Evolutionary conservation across 2,329 filamentous ascomycete species (phyloP).

Genomic region (Neospermospora avenae): DNA sequence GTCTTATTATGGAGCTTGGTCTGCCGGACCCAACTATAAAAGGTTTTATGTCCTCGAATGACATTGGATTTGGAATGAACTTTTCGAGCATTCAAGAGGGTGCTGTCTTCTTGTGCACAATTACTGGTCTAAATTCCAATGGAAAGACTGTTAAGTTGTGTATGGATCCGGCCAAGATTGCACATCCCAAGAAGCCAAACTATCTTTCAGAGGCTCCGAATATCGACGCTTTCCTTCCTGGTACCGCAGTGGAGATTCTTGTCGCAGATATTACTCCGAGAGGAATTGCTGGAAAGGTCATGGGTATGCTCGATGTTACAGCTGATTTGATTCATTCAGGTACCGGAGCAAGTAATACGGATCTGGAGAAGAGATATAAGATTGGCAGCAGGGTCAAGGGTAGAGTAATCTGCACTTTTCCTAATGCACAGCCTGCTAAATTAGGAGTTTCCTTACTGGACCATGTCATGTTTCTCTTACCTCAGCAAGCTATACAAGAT

Average conservation of each 20-base stretch:
- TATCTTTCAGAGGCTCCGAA: constrained; percentile 74
- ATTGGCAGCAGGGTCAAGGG: constrained; percentile 80
- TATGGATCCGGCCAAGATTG: constrained; percentile 66
- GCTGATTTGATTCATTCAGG: constrained; percentile 90
- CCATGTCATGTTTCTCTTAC: constrained; percentile 67
- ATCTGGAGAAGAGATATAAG: constrained; percentile 76
- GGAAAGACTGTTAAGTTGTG: constrained; percentile 87
- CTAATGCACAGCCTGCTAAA: constrained; percentile 73
- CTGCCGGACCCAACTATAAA: constrained; percentile 64
- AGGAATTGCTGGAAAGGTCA: constrained; percentile 84
- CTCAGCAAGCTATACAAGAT: constrained; percentile 43
- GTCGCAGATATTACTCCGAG: constrained; percentile 70
- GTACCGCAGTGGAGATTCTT: constrained; percentile 83
- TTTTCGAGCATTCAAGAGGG: constrained; percentile 74
- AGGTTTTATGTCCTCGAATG: constrained; percentile 83
- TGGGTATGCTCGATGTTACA: constrained; percentile 87
- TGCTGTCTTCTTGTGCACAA: constrained; percentile 77
- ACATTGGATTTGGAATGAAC: constrained; percentile 65
- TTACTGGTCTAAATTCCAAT: constrained; percentile 70
- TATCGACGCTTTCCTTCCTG: constrained; percentile 86
- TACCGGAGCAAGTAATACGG: constrained; percentile 62
- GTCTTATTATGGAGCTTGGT: constrained; percentile 88
- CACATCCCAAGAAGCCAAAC: constrained; percentile 61
- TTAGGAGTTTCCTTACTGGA: constrained; percentile 84
- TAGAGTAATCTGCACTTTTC: constrained; percentile 84